These are phyloP conservation scores for Crithidia expoeki DNA, from an alignment of 208 protist genomes.

Conservation along the genomic window DNA sequence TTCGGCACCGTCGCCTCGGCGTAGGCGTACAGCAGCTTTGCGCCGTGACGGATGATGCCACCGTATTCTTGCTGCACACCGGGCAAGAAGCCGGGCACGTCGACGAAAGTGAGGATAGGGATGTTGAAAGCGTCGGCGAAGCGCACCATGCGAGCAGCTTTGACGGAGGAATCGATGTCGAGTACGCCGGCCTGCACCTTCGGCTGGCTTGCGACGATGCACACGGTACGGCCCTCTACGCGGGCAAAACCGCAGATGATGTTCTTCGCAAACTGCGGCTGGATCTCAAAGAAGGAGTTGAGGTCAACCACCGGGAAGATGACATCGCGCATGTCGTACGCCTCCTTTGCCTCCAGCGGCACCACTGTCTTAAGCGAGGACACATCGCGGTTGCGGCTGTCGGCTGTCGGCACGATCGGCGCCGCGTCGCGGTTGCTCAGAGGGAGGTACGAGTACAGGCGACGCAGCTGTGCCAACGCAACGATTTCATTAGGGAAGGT, in stretches of 20 bases:
- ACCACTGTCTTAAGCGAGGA: constrained; percentile 72
- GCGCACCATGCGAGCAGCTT: constrained; percentile 95
- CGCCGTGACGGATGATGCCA: constrained; percentile 97
- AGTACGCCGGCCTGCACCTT: constrained; percentile 91
- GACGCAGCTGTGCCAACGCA: constrained; percentile 75
- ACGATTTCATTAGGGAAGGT: constrained; percentile 95
- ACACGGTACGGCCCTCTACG: constrained; percentile 92
- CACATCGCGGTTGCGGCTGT: constrained; percentile 54
- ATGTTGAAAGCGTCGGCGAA: constrained; percentile 98
- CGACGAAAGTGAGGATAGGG: constrained; percentile 96
- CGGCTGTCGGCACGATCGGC: constrained; percentile 56
- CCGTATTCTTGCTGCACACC: constrained; percentile 89
- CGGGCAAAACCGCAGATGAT: constrained; percentile 94
- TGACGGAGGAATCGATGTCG: constrained; percentile 92
- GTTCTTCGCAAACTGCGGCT: constrained; percentile 95
- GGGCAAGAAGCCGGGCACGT: constrained; percentile 98
- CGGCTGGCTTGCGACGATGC: constrained; percentile 96
- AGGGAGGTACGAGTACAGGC: constrained; percentile 92
- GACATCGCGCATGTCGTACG: constrained; percentile 95
- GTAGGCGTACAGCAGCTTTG: constrained; percentile 98
- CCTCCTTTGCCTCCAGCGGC: constrained; percentile 84
- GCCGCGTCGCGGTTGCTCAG: constrained; percentile 75
- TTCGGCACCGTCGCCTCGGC: constrained; percentile 97
- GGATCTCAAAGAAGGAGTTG: constrained; percentile 94
- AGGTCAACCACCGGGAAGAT: constrained; percentile 90